Percentiles rank a stretch among this genome's conserved stretches.
These are phyloP conservation scores for Thinopyrum obtusiflorum DNA, from an alignment of 202 grass and related monocot genomes.

Conservation along the genomic window DNA sequence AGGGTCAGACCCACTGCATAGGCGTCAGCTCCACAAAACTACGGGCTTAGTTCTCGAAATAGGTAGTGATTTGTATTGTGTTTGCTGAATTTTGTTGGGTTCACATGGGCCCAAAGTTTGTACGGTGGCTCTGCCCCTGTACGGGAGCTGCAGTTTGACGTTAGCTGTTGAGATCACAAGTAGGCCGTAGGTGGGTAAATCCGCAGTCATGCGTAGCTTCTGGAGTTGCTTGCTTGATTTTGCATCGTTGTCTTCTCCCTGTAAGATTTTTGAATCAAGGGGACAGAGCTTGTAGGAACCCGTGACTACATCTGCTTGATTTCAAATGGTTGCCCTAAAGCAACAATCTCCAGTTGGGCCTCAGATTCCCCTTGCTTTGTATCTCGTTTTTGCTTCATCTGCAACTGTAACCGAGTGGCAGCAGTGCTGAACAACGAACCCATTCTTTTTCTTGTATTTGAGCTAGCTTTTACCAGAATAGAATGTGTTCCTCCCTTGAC, in stretches of 20 bases:
- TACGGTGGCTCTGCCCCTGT: neutral
- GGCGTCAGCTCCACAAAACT: neutral
- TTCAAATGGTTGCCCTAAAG: neutral
- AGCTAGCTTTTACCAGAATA: neutral
- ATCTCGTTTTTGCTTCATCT: neutral
- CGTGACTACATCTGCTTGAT: slow-evolving; percentile 10
- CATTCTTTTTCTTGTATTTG: neutral
- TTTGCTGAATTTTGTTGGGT: neutral
- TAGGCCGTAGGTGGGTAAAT: slow-evolving; percentile 24
- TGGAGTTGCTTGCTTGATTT: slow-evolving; percentile 13
- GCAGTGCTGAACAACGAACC: neutral
- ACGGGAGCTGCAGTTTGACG: neutral
- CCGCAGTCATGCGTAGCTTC: slow-evolving; percentile 5
- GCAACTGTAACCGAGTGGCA: neutral
- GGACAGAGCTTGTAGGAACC: slow-evolving; percentile 6
- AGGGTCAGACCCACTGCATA: neutral
- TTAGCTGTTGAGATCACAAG: slow-evolving; percentile 6
- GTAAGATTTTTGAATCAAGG: slow-evolving; percentile 1
- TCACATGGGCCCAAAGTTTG: neutral
- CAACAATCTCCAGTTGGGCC: slow-evolving; percentile 5
- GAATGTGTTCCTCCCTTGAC: neutral
- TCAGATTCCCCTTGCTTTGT: neutral
- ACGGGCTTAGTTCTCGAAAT: neutral
- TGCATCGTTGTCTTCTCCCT: neutral
- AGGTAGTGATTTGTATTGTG: neutral